phyloP scores from a whole-genome alignment of 2,329 filamentous ascomycete species.

The Xylariaceae sp. region DNA sequence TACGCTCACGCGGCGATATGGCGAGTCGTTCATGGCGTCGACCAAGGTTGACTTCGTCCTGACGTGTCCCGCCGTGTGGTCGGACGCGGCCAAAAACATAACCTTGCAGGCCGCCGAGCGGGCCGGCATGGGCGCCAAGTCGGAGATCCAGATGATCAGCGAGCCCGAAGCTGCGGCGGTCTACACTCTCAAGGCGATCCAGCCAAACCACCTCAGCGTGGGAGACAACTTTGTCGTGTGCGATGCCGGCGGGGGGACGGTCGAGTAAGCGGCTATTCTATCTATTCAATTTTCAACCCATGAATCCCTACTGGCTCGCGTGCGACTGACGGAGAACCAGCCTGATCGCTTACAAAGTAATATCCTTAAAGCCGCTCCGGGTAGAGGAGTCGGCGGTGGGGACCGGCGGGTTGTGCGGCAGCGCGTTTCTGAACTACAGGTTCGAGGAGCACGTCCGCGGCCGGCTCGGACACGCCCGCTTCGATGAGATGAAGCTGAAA shows the following conservation, averaged over 20 bases:
- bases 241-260: slow-evolving; percentile 59
- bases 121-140: slow-evolving; percentile 69
- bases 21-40: slow-evolving; percentile 71
- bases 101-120: slow-evolving; percentile 72
- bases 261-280: slow-evolving; percentile 54
- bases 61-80: slow-evolving; percentile 81
- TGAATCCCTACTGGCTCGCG: neutral
- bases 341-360: slow-evolving; percentile 77
- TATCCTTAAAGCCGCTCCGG: slow-evolving; percentile 64
- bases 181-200: slow-evolving; percentile 74
- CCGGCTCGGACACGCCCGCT: slow-evolving; percentile 62
- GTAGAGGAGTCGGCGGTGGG: slow-evolving; percentile 78
- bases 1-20: slow-evolving; percentile 68
- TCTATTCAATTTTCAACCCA: neutral
- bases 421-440: slow-evolving; percentile 73
- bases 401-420: slow-evolving; percentile 72
- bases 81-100: slow-evolving; percentile 78
- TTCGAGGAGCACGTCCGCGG: slow-evolving; percentile 72
- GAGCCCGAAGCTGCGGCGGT: slow-evolving; percentile 78
- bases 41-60: slow-evolving; percentile 76
- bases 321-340: slow-evolving; percentile 31
- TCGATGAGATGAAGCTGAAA: slow-evolving; percentile 71
- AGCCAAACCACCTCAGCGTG: slow-evolving; percentile 67
- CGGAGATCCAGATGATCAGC: slow-evolving; percentile 72
- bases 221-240: slow-evolving; percentile 64